These are phyloP conservation scores for Hypericum perforatum DNA, from an alignment of 345 rosid species.

Conservation along the genomic window DNA sequence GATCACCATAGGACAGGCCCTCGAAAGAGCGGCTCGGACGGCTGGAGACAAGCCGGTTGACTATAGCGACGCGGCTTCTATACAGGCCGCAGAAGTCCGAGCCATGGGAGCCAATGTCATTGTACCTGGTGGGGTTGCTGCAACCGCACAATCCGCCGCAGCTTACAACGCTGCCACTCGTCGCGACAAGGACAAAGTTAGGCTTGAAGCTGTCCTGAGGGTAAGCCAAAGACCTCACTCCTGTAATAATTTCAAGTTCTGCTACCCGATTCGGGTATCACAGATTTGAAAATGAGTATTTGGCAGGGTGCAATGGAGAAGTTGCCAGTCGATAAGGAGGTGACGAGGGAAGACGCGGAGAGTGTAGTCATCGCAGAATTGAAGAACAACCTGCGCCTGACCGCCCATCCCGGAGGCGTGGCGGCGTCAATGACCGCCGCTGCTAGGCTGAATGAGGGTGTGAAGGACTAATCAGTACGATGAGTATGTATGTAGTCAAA, in stretches of 20 bases:
- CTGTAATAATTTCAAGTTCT: too few relatives aligned
- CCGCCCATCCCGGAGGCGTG: slow-evolving; percentile 41
- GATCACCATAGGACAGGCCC: slow-evolving; percentile 43
- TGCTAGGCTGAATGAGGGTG: slow-evolving; percentile 28
- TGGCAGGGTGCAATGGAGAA: slow-evolving; percentile 35
- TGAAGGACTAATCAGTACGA: too few relatives aligned
- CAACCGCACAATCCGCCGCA: slow-evolving; percentile 40
- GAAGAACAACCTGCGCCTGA: slow-evolving; percentile 29
- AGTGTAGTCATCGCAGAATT: slow-evolving; percentile 40
- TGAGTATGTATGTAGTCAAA: too few relatives aligned
- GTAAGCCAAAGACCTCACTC: slow-evolving; percentile 26
- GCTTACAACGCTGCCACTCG: slow-evolving; percentile 17
- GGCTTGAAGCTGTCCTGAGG: slow-evolving; percentile 27
- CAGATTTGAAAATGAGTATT: too few relatives aligned
- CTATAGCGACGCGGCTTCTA: slow-evolving; percentile 43
- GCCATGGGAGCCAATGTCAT: slow-evolving; percentile 21
- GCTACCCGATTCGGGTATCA: too few relatives aligned
- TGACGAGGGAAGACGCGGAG: slow-evolving; percentile 44
- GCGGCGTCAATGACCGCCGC: slow-evolving; percentile 45
- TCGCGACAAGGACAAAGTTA: slow-evolving; percentile 27
- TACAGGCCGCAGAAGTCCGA: slow-evolving; percentile 42
- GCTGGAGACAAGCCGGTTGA: slow-evolving; percentile 45
- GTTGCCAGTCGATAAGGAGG: slow-evolving; percentile 32
- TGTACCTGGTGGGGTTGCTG: slow-evolving; percentile 31
- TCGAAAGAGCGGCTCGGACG: slow-evolving; percentile 36